Conservation (phyloP, 2,329 filamentous ascomycete species). For the Aspergillus proliferans region DNA sequence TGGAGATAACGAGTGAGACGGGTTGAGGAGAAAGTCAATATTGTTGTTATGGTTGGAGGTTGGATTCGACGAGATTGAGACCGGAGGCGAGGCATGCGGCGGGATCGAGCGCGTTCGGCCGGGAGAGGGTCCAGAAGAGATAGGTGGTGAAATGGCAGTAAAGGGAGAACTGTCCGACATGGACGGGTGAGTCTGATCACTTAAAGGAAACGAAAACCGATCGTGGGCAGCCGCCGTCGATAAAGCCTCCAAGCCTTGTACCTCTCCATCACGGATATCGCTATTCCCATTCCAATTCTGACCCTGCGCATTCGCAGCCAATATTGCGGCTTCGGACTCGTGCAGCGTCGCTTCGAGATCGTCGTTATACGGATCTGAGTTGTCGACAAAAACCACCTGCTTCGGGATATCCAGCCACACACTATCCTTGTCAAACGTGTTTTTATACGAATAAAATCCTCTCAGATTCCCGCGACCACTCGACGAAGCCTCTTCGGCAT, state of each 20-base stretch:
- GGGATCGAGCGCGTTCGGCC: constrained; percentile 29
- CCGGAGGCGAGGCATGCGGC: constrained; percentile 36
- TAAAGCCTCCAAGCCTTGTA: constrained; percentile 48
- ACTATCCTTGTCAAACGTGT: constrained; percentile 56
- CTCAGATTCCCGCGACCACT: constrained; percentile 44
- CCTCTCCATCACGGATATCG: constrained; percentile 30
- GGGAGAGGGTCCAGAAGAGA: constrained; percentile 25
- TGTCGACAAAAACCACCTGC: constrained; percentile 58
- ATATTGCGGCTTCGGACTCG: constrained; percentile 24
- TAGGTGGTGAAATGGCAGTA: constrained; percentile 10
- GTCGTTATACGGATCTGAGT: constrained; percentile 56
- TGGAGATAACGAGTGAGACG: constrained; percentile 37
- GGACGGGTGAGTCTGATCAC: constrained; percentile 21
- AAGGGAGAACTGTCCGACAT: constrained; percentile 15
- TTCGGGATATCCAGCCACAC: constrained; percentile 59
- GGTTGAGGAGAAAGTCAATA: constrained; percentile 53
- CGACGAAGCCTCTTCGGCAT: constrained; percentile 31
- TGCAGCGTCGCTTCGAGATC: constrained; percentile 34
- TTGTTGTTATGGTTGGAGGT: constrained; percentile 34
- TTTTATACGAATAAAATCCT: constrained; percentile 61
- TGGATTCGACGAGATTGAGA: constrained; percentile 33
- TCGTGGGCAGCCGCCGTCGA: constrained; percentile 47
- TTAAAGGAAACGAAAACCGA: constrained; percentile 25
- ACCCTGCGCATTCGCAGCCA: constrained; percentile 21
- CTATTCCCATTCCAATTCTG: constrained; percentile 25